Evolutionary conservation across 345 rosid species (phyloP), one percentile per base, ranked within the genome.

Genomic region (Pseudoturritis turrita): DNA sequence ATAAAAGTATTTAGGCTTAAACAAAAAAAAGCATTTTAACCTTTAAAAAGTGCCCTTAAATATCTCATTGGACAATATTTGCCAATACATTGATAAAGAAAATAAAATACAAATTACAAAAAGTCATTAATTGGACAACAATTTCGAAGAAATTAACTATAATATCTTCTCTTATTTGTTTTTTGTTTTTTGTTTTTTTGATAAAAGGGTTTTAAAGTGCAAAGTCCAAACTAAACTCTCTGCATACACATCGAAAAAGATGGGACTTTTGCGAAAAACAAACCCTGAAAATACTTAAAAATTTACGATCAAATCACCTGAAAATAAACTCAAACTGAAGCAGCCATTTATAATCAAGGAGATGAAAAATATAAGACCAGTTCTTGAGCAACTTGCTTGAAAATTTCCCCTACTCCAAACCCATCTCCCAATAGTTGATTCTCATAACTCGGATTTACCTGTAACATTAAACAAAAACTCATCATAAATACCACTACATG

Each of bases 321-420:
- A 40, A 39, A 39, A 51, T 7, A 51, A 41, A 55, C 5, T 50
- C 19, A 52, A 53, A 31, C 56, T 11, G 29, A 53, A 43, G 12
- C 66, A 58, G 39, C 39, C 22, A 53, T 19, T 37, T 40, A 10
- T 62, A 26, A 31, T 73, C 51, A 73, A 36, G 35, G 37, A 54
- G 72, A 65, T 65, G 60, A 47, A 56, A 65, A 7, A 26, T 28
- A 73, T 1, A n/a, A 19, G 21, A 40, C 53, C 7, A 73, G 36
- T 28, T 88, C 95, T 21, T 59, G 60, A 14, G 86, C 88, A 41
- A 80, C 92, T 79, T 87, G 88, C 77, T 78, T 86, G 79, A 64
- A 87, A 31, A 71, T 62, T 57, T 84, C 89, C 46, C 79, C 90
- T 14, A 67, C 77, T 33, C 82, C 60, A 51, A 71, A n/a, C 26